phyloP scores from a whole-genome alignment of 441 rosid genomes.

The Macaranga tanarius region DNA sequence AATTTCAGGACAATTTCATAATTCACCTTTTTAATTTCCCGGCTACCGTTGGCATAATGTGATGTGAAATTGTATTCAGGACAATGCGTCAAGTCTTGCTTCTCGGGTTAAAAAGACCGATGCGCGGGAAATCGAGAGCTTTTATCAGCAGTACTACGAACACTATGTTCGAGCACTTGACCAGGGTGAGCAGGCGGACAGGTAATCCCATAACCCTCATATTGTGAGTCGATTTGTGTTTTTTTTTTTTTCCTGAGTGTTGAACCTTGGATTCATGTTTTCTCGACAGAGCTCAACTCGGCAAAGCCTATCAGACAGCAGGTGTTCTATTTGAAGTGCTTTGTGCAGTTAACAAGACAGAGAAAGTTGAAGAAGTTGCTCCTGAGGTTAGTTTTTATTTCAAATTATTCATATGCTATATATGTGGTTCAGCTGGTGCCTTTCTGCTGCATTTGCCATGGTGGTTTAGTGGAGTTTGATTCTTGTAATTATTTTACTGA shows the following conservation, averaged over 20 bases:
- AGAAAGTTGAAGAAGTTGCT: constrained; percentile 97
- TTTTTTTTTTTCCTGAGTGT: background rate
- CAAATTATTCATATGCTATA: constrained; percentile 6
- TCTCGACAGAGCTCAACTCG: constrained; percentile 84
- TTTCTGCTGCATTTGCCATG: constrained; percentile 4
- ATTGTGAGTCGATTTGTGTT: too few relatives aligned
- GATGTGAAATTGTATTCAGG: constrained; percentile 44
- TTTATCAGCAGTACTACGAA: constrained; percentile 90
- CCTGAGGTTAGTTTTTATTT: constrained; percentile 66
- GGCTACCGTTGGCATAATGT: too few relatives aligned
- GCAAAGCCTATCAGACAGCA: constrained; percentile 97
- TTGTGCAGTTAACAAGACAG: constrained; percentile 93
- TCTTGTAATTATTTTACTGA: constrained; percentile 23
- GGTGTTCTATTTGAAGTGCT: constrained; percentile 99
- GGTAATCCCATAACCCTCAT: constrained; percentile 38
- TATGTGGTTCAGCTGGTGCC: background rate
- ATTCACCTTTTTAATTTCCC: too few relatives aligned
- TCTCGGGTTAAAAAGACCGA: constrained; percentile 91
- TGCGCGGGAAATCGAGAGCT: constrained; percentile 95
- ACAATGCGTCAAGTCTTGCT: constrained; percentile 94
- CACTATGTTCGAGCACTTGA: constrained; percentile 88
- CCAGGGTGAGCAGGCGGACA: constrained; percentile 96
- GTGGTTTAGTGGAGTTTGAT: constrained; percentile 12
- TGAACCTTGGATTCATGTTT: constrained; percentile 1
- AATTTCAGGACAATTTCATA: too few relatives aligned